Base-by-base conservation (phyloP, 164 flowering plant genomes). In the Vitis labrusca region DNA sequence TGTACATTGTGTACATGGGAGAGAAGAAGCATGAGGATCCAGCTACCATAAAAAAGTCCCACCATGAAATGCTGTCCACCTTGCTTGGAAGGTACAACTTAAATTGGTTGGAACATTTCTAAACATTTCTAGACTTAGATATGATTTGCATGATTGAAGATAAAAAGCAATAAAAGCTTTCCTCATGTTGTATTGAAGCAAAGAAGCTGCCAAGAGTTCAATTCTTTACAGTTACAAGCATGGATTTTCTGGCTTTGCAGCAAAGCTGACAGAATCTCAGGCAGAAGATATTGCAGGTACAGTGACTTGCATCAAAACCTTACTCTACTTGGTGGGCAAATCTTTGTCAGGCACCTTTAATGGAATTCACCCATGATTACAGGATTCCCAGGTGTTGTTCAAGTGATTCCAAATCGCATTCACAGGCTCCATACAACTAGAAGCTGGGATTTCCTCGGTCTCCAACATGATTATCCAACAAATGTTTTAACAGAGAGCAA, bases 381-480 rank as follows among this genome's bases (percentile, higher is more conserved):
- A 80, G 87, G 71, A 14, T 65, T 69, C n/a, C 81, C 87, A 5
- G 81, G 67, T 9, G 87, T 79, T 59, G 71, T 80, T 23, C 73
- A 73, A 50, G 79, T 84, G 2, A 63, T 76, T 54, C 78, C 75
- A 1, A 81, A 74, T 67, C 76, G 63, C 23, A 32, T 76, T 37
- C 74, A 74, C 68, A 76, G 73, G 69, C 82, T 80, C 9, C 83
- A 78, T 10, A 84, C 85, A n/a, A 82, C 87, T 48, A 56, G 85
- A 61, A 84, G 85, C 71, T 84, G 87, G 87, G 87, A 84, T 51
- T 84, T 69, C 51, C 73, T 84, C 12, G 83, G 81, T 9, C 80
- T 84, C 32, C 8, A 50, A 54, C 47, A 54, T 2, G 59, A 69
- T 17, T 54, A 77, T 23, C 16, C 72, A 19, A 32, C 19, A 29